These are phyloP conservation scores for Bryoglossum gracile DNA, from an alignment of 495 filamentous ascomycete genomes.

Conservation along the genomic window DNA sequence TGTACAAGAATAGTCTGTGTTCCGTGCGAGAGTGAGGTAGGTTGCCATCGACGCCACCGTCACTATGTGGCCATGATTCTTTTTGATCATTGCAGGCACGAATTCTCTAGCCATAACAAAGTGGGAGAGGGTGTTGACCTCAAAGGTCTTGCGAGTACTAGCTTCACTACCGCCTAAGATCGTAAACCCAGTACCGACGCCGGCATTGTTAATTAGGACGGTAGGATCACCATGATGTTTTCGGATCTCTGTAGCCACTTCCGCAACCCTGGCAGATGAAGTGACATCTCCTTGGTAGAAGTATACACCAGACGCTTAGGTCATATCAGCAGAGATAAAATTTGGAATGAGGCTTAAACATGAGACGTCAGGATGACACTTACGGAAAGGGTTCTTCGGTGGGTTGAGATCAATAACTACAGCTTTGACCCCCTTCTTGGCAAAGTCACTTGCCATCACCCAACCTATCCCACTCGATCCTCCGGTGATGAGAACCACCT, in stretches of 20 bases:
- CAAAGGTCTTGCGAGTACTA: slow-evolving; percentile 54
- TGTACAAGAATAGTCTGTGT: slow-evolving; percentile 59
- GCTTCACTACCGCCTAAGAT: slow-evolving; percentile 48
- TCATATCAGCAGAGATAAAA: not conserved
- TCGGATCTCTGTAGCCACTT: slow-evolving; percentile 43
- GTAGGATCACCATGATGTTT: slow-evolving; percentile 55
- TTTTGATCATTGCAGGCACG: slow-evolving; percentile 55
- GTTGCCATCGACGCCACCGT: slow-evolving; percentile 57
- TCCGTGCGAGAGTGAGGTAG: slow-evolving; percentile 48
- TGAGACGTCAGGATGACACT: no score
- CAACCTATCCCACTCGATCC: slow-evolving; percentile 31
- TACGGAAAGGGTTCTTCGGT: slow-evolving; percentile 29
- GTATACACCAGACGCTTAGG: slow-evolving; percentile 36
- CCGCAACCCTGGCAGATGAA: slow-evolving; percentile 38
- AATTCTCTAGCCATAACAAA: slow-evolving; percentile 58
- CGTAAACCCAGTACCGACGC: slow-evolving; percentile 50
- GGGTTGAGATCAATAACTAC: slow-evolving; percentile 60
- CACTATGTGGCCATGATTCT: slow-evolving; percentile 64
- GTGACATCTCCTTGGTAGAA: slow-evolving; percentile 60
- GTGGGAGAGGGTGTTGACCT: slow-evolving; percentile 64
- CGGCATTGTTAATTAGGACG: slow-evolving; percentile 71
- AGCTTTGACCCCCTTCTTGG: slow-evolving; percentile 49
- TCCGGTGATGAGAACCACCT: slow-evolving; percentile 41
- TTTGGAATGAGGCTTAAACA: slow-evolving; percentile 37
- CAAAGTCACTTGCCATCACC: slow-evolving; percentile 51